These are phyloP conservation scores for Fraxinus albicans DNA, from an alignment of 305 asterid genomes.

Conservation along the genomic window DNA sequence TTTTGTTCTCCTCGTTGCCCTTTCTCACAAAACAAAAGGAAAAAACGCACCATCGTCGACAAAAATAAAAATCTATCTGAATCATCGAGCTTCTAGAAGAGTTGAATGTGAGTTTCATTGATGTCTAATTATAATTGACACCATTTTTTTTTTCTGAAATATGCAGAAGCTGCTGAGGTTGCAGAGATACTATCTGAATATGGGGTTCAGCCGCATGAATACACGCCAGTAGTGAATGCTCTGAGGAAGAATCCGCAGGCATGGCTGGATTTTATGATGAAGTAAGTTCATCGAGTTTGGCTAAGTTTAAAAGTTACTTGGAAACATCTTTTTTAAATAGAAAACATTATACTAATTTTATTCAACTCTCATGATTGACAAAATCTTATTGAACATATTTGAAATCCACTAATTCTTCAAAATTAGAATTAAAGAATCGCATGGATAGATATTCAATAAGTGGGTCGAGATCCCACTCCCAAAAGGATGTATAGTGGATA, in stretches of 20 bases:
- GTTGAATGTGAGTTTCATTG: background rate
- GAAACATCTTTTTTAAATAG: background rate
- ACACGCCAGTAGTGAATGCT: conserved; percentile 77
- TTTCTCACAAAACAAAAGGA: background rate
- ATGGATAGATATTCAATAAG: background rate
- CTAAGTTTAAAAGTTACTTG: background rate
- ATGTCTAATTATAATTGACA: background rate
- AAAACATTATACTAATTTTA: background rate
- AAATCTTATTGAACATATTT: background rate
- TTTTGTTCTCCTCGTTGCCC: background rate
- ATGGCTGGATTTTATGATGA: conserved; percentile 99
- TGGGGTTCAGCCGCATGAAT: conserved; percentile 76
- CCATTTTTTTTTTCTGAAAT: background rate
- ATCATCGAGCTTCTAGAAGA: background rate
- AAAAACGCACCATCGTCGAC: background rate
- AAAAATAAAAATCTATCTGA: background rate
- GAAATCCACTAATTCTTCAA: background rate
- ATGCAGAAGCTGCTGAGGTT: conserved; percentile 94
- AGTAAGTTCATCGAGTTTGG: conserved; percentile 37
- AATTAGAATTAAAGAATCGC: background rate
- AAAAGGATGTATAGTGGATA: background rate
- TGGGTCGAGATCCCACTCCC: background rate
- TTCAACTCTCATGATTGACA: background rate
- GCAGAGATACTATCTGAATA: conserved; percentile 84
- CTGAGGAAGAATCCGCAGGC: conserved; percentile 88